These are phyloP conservation scores for Trichophyton benhamiae DNA, from an alignment of 2,329 filamentous ascomycete species.

Conservation along the genomic window DNA sequence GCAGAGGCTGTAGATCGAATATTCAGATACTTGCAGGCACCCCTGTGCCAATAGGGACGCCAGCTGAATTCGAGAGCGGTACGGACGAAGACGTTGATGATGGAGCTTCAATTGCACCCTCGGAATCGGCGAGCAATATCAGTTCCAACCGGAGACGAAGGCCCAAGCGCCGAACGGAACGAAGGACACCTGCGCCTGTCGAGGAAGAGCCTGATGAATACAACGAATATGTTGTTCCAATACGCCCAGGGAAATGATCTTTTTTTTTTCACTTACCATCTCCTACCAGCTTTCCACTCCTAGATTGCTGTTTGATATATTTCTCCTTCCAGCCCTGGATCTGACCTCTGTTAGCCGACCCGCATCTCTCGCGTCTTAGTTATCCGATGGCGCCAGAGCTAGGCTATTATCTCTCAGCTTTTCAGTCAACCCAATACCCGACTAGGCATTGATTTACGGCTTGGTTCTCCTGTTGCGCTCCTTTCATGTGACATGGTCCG, in stretches of 20 bases:
- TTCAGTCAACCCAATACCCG: no score
- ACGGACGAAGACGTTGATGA: conserved; percentile 36
- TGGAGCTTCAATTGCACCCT: conserved; percentile 33
- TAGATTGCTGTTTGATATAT: no score
- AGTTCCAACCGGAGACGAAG: conserved; percentile 34
- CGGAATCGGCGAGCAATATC: conserved; percentile 40
- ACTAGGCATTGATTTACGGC: no score
- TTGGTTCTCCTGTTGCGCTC: no score
- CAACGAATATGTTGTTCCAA: neutral
- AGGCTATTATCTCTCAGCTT: no score
- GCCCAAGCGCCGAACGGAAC: conserved; percentile 36
- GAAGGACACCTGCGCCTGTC: conserved; percentile 37
- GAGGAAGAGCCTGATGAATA: conserved; percentile 37
- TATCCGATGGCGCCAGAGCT: neutral
- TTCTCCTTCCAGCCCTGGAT: no score
- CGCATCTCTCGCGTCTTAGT: no score
- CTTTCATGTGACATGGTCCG: no score
- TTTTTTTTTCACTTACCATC: no score
- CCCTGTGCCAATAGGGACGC: neutral
- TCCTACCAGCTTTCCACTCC: no score
- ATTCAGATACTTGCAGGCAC: conserved; percentile 5
- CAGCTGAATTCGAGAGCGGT: conserved; percentile 15
- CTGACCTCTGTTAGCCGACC: no score
- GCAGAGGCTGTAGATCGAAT: conserved; percentile 23
- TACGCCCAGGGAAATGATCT: neutral